Conservation (phyloP, 2,329 filamentous ascomycete genomes). For the Fusarium mundagurra region DNA sequence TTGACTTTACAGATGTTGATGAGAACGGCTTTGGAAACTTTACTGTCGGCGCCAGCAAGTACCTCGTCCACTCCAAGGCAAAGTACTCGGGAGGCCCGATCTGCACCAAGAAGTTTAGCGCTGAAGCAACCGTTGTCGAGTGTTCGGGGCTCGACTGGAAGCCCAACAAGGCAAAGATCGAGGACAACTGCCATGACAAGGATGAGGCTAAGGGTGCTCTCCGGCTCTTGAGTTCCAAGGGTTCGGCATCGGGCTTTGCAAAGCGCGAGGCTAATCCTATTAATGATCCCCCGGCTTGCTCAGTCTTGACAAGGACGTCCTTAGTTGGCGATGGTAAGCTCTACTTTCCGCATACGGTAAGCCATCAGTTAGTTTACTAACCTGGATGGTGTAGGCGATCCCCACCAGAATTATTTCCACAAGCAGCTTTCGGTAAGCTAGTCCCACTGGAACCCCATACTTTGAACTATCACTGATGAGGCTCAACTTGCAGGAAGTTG, state of each 20-base stretch:
- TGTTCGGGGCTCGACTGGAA: neutral
- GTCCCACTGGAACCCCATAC: neutral
- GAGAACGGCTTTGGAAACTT: conserved; percentile 4
- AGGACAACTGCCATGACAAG: neutral
- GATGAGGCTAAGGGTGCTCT: neutral
- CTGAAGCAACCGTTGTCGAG: neutral
- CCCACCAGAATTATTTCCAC: conserved; percentile 4
- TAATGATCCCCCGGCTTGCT: neutral
- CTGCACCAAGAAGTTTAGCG: neutral
- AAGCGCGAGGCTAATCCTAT: neutral
- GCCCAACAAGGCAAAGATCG: neutral
- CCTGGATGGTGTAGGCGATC: neutral
- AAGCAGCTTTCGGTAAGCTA: neutral
- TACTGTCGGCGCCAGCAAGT: neutral
- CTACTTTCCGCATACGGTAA: accelerated
- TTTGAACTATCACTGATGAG: neutral
- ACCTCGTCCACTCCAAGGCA: neutral
- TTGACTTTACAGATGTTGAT: neutral
- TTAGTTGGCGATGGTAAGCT: neutral
- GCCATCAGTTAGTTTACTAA: neutral
- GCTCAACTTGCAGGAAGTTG: neutral
- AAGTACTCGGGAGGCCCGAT: neutral
- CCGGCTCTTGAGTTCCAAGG: neutral
- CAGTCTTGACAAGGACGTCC: neutral
- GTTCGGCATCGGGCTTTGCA: neutral